Conservation (phyloP, 2,329 filamentous ascomycete species). For the Biscogniauxia marginata region DNA sequence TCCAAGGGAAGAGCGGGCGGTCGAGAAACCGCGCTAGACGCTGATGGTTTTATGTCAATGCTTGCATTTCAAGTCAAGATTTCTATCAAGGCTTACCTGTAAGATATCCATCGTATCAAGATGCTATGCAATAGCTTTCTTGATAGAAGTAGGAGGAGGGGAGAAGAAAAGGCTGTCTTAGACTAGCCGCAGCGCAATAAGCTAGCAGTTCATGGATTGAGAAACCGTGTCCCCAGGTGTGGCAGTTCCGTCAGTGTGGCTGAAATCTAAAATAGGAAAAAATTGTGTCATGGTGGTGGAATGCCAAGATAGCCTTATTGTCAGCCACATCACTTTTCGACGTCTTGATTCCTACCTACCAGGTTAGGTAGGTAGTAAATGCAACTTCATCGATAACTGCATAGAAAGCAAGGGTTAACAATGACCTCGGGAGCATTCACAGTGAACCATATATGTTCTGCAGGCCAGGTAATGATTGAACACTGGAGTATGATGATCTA, state of each 20-base stretch:
- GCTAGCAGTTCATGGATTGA: conserved; percentile 10
- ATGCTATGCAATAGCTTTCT: conserved; percentile 9
- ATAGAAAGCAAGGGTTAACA: no score
- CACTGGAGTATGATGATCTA: no score
- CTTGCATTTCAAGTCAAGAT: conserved; percentile 10
- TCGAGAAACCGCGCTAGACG: conserved; percentile 84
- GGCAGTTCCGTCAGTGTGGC: conserved; percentile 3
- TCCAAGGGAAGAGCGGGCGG: conserved; percentile 93
- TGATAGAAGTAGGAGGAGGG: conserved; percentile 13
- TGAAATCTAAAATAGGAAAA: conserved; percentile 11
- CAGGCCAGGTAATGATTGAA: no score
- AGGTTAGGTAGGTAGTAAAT: no score
- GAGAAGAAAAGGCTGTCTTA: conserved; percentile 12
- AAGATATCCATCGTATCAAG: conserved; percentile 34
- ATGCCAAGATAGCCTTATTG: neutral
- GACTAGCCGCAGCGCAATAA: conserved; percentile 14
- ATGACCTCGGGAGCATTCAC: no score
- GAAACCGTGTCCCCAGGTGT: conserved; percentile 26
- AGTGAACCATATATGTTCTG: no score
- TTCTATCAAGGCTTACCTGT: conserved; percentile 29
- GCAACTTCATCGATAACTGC: no score
- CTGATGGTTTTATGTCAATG: conserved; percentile 38
- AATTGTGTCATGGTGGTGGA: no score
- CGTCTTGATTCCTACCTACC: no score
- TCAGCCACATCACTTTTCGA: neutral